Percentiles rank a stretch among this genome's conserved stretches.
Evolutionary conservation across 2,329 filamentous ascomycete species (phyloP).

Genomic region (Colletotrichum musicola): DNA sequence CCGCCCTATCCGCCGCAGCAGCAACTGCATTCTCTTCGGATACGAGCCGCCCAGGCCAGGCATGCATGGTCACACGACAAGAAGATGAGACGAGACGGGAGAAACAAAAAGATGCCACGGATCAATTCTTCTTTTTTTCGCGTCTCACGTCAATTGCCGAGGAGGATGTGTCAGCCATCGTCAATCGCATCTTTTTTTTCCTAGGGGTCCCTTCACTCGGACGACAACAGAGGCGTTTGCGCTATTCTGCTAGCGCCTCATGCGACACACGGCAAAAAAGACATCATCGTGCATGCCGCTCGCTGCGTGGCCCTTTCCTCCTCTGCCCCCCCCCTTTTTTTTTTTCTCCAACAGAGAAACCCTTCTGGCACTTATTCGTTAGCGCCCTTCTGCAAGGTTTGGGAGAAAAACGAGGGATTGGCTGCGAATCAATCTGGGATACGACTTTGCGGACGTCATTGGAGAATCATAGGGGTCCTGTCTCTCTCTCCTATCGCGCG

Average conservation of each 20-base stretch:
- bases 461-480: slow-evolving; percentile 34
- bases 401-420: no score
- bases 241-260: slow-evolving; percentile 11
- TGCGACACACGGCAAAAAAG: neutral
- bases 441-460: slow-evolving; percentile 21
- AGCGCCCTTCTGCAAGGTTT: neutral
- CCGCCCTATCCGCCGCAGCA: neutral
- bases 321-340: no score
- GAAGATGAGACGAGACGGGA: neutral
- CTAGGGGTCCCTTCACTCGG: slow-evolving; percentile 6
- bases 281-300: slow-evolving; percentile 31
- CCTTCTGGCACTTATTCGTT: neutral
- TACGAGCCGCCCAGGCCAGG: neutral
- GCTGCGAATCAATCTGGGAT: no score
- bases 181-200: neutral
- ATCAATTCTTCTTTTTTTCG: neutral
- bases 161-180: no score
- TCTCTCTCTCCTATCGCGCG: no score
- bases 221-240: no score
- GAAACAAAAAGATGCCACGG: neutral
- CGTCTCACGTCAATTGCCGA: slow-evolving; percentile 1
- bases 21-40: neutral
- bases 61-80: neutral
- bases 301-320: neutral
- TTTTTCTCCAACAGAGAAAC: neutral